phyloP scores from a whole-genome alignment of 208 protist genomes.

The Leishmania tropica region DNA sequence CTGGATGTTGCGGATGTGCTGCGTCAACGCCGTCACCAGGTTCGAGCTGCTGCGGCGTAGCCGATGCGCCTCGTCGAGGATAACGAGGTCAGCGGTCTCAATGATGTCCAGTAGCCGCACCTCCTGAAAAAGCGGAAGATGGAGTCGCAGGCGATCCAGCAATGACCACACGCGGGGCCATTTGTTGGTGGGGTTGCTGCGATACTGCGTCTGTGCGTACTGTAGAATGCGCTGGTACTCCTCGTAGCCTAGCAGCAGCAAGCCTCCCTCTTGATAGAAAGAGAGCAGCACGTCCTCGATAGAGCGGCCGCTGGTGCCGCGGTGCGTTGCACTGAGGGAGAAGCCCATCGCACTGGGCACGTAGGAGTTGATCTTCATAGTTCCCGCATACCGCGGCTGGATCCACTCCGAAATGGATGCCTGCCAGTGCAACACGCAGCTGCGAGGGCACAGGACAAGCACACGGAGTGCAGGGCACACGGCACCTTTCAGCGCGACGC shows the following conservation, averaged over 20 bases:
- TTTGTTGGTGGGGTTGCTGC: constrained; percentile 10
- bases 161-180: constrained; percentile 42
- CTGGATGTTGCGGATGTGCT: constrained; percentile 58
- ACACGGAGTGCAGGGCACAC: constrained; percentile 52
- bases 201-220: constrained; percentile 19
- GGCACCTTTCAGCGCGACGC: constrained; percentile 8
- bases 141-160: constrained; percentile 43
- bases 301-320: constrained; percentile 2
- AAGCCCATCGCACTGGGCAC: constrained; percentile 43
- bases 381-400: constrained; percentile 44
- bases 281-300: constrained; percentile 35
- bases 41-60: constrained; percentile 51
- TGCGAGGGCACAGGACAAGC: constrained; percentile 76
- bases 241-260: constrained; percentile 87
- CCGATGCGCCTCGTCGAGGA: constrained; percentile 86
- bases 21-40: constrained; percentile 48
- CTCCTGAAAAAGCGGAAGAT: constrained; percentile 35
- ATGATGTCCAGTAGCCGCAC: constrained; percentile 62
- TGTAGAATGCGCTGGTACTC: constrained; percentile 63
- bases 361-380: constrained; percentile 39
- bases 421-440: constrained; percentile 77
- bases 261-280: constrained; percentile 69
- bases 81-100: constrained; percentile 71
- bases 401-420: constrained; percentile 63
- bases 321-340: constrained; percentile 6